Evolutionary conservation across 805 yeast genomes (phyloP), one percentile per base, ranked within the genome.

Genomic region (Jamesozyma gamospora): DNA sequence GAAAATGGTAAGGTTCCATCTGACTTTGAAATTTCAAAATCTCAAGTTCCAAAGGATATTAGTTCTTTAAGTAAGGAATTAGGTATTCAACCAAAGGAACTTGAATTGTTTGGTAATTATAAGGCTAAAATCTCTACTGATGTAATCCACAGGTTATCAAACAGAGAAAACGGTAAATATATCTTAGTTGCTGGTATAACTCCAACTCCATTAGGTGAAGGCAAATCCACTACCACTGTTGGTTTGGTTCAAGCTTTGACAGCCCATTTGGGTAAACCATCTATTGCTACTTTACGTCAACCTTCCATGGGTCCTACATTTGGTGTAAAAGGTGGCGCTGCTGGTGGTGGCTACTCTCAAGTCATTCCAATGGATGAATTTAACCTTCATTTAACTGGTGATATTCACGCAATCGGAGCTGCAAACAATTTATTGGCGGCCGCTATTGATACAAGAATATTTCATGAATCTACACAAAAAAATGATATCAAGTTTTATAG

Each of bases 231-330:
- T 41, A 90, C 96, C 30, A 88, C 97, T 28, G 82, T 90, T 56
- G 97, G 97, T 32, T 71, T 90, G 46, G 94, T 92, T 15, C 97
- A 90, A 65, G 95, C 98, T 13, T 69, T 90, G 43, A 94, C 95
- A 43, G 96, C 96, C 17, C 94, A 86, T 54, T 71, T 90, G 52
- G 73, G 77, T 38, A 78, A 75, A 60, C 80, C 81, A 42, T 78
- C 94, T 30, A 78, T 88, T 62, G 98, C 97, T 39, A 87, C 84
- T 55, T 95, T 90, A 37, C 82, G 98, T 62, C 98, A 90, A 62
- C 97, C 97, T 24, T 82, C 94, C 11, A 86, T 90, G 96, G 97
- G 97, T 30, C 98, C 98, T 35, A 90, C 97, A n/a, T 90, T 90
- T 55, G 98, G 98, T 62, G 87, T 90, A 53, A 90, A 90, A 67